A percentile compares a stretch with the other conserved stretches of the same genome.
phyloP scores from a whole-genome alignment of 441 rosid genomes.

The Pelargonium fulgidum region DNA sequence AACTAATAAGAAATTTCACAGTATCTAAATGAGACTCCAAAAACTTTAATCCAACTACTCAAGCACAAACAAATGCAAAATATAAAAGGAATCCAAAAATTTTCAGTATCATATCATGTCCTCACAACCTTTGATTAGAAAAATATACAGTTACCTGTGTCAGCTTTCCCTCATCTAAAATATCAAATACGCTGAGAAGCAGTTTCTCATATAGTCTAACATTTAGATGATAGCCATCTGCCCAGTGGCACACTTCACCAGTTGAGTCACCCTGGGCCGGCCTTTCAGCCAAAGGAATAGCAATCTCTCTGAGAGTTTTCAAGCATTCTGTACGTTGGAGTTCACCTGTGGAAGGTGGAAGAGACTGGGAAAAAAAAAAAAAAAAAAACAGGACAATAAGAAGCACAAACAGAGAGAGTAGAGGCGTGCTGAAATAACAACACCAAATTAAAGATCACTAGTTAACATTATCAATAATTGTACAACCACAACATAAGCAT shows the following conservation, averaged over 20 bases:
- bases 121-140: conserved; percentile 13
- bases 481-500: background rate
- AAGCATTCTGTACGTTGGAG: conserved; percentile 88
- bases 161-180: conserved; percentile 93
- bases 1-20: background rate
- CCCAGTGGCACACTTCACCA: conserved; percentile 99
- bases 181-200: conserved; percentile 89
- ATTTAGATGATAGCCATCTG: conserved; percentile 95
- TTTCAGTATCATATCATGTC: conserved; percentile 5
- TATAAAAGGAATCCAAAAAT: background rate
- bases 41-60: background rate
- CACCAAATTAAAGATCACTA: background rate
- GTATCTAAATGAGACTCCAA: background rate
- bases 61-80: conserved; percentile 9
- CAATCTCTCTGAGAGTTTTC: conserved; percentile 82
- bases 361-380: conserved; percentile 44
- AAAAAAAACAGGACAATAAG: conserved; percentile 9
- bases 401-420: background rate
- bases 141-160: conserved; percentile 53
- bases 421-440: conserved; percentile 4
- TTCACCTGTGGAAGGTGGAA: conserved; percentile 80
- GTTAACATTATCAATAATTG: background rate
- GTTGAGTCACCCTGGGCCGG: conserved; percentile 98
- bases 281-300: conserved; percentile 91
- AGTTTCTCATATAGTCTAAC: conserved; percentile 86